These are phyloP conservation scores for Dorcoceras hygrometricum DNA, from an alignment of 257 asterid genomes.

Conservation along the genomic window DNA sequence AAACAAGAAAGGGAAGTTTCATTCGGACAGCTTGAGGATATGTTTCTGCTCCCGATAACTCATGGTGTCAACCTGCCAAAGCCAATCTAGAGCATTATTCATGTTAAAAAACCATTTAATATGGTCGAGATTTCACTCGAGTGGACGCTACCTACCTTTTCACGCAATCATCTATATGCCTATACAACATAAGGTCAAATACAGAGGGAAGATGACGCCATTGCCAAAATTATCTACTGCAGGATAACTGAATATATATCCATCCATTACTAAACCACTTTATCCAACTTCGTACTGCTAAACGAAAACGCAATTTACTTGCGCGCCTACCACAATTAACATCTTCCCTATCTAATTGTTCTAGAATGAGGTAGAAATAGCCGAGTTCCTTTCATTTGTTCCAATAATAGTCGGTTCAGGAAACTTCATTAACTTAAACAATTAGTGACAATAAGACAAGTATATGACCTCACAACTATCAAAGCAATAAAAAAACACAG, in stretches of 20 bases:
- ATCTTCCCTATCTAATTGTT: slow-evolving; percentile 17
- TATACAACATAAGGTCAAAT: slow-evolving; percentile 85
- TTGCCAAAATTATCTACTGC: slow-evolving; percentile 58
- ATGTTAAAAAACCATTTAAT: slow-evolving; percentile 35
- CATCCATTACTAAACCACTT: slow-evolving; percentile 45
- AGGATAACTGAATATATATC: slow-evolving; percentile 33
- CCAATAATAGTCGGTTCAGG: slow-evolving; percentile 2
- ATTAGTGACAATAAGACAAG: neutral
- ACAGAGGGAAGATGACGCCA: slow-evolving; percentile 67
- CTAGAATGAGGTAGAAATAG: neutral
- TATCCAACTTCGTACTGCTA: slow-evolving; percentile 39
- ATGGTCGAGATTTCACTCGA: slow-evolving; percentile 31
- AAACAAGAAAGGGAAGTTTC: too few species aligned
- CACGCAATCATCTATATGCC: slow-evolving; percentile 55
- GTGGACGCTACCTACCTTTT: slow-evolving; percentile 44
- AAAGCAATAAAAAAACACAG: slow-evolving; percentile 17
- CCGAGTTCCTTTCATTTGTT: slow-evolving; percentile 3
- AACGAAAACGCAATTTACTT: slow-evolving; percentile 12
- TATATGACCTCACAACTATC: slow-evolving; percentile 16
- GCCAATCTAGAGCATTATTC: slow-evolving; percentile 33
- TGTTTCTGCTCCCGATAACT: slow-evolving; percentile 13
- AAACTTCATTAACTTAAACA: slow-evolving; percentile 1
- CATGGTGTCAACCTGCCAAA: slow-evolving; percentile 31
- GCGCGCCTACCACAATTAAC: slow-evolving; percentile 22
- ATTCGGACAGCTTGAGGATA: too few species aligned